phyloP scores from a whole-genome alignment of 2,329 filamentous ascomycete genomes.

The Neopestalotiopsis clavispora region DNA sequence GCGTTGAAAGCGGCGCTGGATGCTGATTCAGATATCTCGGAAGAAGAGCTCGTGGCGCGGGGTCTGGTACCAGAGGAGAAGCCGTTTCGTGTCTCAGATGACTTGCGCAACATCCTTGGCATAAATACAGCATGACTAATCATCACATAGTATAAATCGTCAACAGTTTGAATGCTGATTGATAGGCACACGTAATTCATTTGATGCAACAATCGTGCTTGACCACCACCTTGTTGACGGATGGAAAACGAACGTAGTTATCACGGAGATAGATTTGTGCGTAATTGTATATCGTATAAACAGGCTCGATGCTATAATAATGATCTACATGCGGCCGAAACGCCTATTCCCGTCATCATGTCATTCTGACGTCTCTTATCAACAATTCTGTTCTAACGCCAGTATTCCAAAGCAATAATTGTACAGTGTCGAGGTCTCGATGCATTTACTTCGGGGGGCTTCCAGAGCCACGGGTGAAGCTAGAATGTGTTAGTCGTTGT shows the following conservation, averaged over 20 bases:
- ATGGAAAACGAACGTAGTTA: too few relatives aligned
- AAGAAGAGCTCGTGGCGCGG: conserved; percentile 40
- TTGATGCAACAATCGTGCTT: too few relatives aligned
- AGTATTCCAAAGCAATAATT: not conserved
- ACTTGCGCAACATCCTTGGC: not conserved
- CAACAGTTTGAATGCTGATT: too few relatives aligned
- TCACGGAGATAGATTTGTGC: not conserved
- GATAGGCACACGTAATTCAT: too few relatives aligned
- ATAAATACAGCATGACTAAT: not conserved
- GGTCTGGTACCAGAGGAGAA: conserved; percentile 51
- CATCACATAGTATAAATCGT: too few relatives aligned
- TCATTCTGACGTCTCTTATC: not conserved
- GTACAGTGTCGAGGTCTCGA: not conserved
- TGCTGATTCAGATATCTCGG: conserved; percentile 38
- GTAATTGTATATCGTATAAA: not conserved
- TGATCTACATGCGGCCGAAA: not conserved
- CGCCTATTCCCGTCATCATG: not conserved
- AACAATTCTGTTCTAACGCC: not conserved
- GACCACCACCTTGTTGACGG: too few relatives aligned
- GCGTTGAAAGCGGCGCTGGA: conserved; percentile 52
- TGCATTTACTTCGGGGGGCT: not conserved
- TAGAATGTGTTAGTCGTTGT: not conserved
- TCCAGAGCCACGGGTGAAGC: not conserved
- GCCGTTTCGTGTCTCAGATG: conserved; percentile 33
- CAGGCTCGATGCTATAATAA: not conserved